Evolutionary conservation across 169 alveolate species (phyloP), one percentile per base, ranked within the genome.

Genomic region (Cryptosporidium xiaoi): DNA sequence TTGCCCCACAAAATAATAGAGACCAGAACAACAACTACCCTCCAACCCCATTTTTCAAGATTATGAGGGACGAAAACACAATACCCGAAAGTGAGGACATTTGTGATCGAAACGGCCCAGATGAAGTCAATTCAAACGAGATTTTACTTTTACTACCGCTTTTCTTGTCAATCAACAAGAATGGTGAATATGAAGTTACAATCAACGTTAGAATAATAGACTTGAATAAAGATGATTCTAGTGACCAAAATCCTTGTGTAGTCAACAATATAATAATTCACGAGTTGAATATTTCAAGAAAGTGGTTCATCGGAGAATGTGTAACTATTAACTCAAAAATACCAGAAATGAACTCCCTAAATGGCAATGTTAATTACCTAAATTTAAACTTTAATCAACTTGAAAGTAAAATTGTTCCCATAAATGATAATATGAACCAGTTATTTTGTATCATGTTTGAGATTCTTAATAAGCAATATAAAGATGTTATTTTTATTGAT

Each of bases 291-390:
- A 13, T 46, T 7, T 36, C 64, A 36, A 77, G 71, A 15, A 65
- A 24, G 34, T 77, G 87, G 87, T 34, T 18, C 10, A 71, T 77
- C 4, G 87, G 87, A 12, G 69, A 56, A 15, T 56, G 56, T n/a
- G 44, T 77, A n/a, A 29, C 13, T 8, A 40, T 77, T 8, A 60
- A 56, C 15, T 46, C 64, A 15, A 40, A 12, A 55, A 40, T 77
- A 4, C 87, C 87, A 5, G 34, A 56, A 62, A 40, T 77, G 71
- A 60, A 77, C 31, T 60, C 87, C 8, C 6, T 77, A n/a, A 34
- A 77, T 36, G 87, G 87, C 2, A 36, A 20, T 36, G 71, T 46
- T 29, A 77, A 77, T 40, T 77, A 77, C 36, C 15, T 77, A 15
- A n/a, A 60, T 27, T n/a, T 5, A 15, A 3, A n/a, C 20, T 48